Evolutionary conservation across 768 basidiomycete species (phyloP).

Genomic region (Auriscalpium orientale): DNA sequence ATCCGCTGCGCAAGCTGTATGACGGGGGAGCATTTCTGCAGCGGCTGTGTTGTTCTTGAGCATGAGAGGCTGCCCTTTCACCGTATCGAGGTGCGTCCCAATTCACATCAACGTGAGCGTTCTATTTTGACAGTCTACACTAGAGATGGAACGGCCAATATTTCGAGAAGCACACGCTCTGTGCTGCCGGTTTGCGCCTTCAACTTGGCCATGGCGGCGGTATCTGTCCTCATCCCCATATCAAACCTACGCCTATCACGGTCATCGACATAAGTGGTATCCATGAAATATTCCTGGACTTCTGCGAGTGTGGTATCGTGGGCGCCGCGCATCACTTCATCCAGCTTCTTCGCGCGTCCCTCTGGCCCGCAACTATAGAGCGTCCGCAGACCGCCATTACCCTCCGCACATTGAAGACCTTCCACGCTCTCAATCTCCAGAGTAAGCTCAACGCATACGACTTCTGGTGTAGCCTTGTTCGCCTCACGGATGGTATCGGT

Average conservation of each 20-base stretch:
- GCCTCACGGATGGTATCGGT: background rate
- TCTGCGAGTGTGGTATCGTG: background rate
- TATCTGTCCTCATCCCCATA: background rate
- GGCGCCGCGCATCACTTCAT: background rate
- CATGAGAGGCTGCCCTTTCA: background rate
- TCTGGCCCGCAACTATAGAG: background rate
- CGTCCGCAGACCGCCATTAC: background rate
- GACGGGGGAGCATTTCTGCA: too few species aligned
- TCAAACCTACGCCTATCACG: background rate
- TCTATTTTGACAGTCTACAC: background rate
- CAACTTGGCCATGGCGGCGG: background rate
- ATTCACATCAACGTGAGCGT: background rate
- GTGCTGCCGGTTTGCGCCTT: background rate
- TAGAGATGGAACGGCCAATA: background rate
- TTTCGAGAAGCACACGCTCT: background rate
- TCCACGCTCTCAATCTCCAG: background rate
- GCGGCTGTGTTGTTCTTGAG: too few species aligned
- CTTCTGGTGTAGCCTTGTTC: background rate
- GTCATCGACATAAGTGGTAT: too few species aligned
- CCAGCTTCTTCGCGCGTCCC: background rate
- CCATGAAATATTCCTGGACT: background rate
- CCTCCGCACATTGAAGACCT: background rate
- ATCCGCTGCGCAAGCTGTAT: too few species aligned
- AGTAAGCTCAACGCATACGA: background rate
- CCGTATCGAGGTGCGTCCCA: too few species aligned